phyloP scores from a whole-genome alignment of 1,284 basidiomycete species.

The Tilletia caries region DNA sequence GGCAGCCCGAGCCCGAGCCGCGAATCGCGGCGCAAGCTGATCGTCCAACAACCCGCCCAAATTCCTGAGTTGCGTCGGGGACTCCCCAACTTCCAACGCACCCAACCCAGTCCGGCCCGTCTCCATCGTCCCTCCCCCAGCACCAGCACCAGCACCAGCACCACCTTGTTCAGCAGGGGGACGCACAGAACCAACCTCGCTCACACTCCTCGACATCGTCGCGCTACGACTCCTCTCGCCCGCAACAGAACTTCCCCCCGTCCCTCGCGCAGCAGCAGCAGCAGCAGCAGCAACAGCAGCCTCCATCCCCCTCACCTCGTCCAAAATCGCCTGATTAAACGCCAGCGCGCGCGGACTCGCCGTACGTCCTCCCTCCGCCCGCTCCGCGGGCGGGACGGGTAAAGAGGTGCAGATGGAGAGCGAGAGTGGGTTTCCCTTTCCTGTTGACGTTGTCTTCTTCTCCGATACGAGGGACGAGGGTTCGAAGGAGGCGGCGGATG shows the following conservation, averaged over 20 bases:
- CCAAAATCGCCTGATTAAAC: constrained; percentile 6
- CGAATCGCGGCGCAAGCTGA: background rate
- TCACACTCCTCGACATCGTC: no score
- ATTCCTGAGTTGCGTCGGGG: constrained; percentile 3
- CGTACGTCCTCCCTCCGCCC: background rate
- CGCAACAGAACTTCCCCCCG: no score
- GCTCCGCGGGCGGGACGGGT: background rate
- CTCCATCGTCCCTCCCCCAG: no score
- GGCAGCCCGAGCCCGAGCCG: background rate
- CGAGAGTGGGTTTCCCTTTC: background rate
- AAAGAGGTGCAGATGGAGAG: constrained; percentile 1
- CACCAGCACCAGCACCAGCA: no score
- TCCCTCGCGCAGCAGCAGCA: no score
- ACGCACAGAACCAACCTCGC: no score
- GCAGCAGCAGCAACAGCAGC: background rate
- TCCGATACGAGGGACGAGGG: background rate
- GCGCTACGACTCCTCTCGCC: no score
- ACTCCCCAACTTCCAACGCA: background rate
- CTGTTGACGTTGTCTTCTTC: constrained; percentile 8
- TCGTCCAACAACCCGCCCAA: constrained; percentile 3
- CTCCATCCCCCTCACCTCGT: background rate
- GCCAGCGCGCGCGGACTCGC: background rate
- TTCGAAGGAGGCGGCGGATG: background rate
- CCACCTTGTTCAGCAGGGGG: no score
- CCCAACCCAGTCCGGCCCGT: no score